A percentile compares a stretch with the other conserved stretches of the same genome.
Conservation (phyloP, 345 rosid genomes). For the Stellera chamaejasme region DNA sequence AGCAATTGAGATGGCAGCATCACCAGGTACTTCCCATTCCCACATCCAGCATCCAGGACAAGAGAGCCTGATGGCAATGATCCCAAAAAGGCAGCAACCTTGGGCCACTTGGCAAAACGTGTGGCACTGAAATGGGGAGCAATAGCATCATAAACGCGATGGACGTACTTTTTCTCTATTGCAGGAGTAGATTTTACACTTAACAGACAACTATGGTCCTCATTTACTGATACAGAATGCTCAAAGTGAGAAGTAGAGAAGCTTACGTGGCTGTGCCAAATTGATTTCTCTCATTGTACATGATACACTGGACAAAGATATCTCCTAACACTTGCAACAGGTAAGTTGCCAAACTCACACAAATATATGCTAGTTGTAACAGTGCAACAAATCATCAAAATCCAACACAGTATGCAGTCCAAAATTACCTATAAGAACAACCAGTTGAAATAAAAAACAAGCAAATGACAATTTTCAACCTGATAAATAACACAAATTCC, state of each 20-base stretch:
- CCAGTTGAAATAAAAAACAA: too few species aligned
- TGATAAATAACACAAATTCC: too few species aligned
- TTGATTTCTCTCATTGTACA: constrained; percentile 49
- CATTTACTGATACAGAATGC: constrained; percentile 18
- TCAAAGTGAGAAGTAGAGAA: constrained; percentile 8
- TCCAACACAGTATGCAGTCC: constrained; percentile 11
- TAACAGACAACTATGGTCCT: constrained; percentile 22
- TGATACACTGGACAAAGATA: constrained; percentile 7
- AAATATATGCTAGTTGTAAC: neutral
- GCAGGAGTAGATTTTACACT: constrained; percentile 66
- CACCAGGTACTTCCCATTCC: constrained; percentile 93
- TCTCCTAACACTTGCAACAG: neutral
- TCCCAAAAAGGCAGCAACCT: constrained; percentile 72
- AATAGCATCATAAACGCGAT: constrained; percentile 80
- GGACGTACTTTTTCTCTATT: constrained; percentile 90
- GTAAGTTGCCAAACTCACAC: constrained; percentile 3
- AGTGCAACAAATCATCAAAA: constrained; percentile 28
- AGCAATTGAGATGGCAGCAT: constrained; percentile 89
- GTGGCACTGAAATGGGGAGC: constrained; percentile 97
- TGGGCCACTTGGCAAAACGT: constrained; percentile 92
- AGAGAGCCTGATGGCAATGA: constrained; percentile 73
- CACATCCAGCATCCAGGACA: constrained; percentile 90
- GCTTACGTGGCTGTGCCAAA: constrained; percentile 29
- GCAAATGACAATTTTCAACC: too few species aligned
- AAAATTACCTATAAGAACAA: constrained; percentile 19